These are phyloP conservation scores for Colletotrichum sidae DNA, from an alignment of 2,329 filamentous ascomycete species.

Conservation along the genomic window DNA sequence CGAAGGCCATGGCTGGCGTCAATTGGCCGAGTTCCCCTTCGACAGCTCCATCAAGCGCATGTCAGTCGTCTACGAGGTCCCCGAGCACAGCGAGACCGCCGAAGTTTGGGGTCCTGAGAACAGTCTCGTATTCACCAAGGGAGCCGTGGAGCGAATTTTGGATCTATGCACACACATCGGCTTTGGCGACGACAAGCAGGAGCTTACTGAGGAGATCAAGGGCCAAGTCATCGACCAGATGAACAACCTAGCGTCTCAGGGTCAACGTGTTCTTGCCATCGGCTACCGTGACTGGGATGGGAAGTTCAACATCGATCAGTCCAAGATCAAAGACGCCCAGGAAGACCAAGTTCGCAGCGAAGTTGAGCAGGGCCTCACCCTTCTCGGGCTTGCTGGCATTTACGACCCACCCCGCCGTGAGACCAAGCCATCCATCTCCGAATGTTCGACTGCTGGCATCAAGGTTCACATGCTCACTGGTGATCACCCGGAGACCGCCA, in stretches of 20 bases:
- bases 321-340: slow-evolving; percentile 42
- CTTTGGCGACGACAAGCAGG: slow-evolving; percentile 53
- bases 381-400: slow-evolving; percentile 86
- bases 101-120: slow-evolving; percentile 53
- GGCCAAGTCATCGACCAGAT: slow-evolving; percentile 64
- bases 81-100: slow-evolving; percentile 49
- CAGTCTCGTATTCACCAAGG: slow-evolving; percentile 71
- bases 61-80: slow-evolving; percentile 77
- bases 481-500: slow-evolving; percentile 82
- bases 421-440: slow-evolving; percentile 77
- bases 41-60: slow-evolving; percentile 83
- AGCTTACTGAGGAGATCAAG: slow-evolving; percentile 64
- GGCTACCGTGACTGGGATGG: slow-evolving; percentile 72
- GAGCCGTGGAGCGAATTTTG: slow-evolving; percentile 70
- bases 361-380: slow-evolving; percentile 76
- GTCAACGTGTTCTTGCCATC: slow-evolving; percentile 78
- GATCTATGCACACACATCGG: slow-evolving; percentile 66
- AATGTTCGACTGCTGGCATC: slow-evolving; percentile 80
- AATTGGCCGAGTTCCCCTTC: slow-evolving; percentile 80
- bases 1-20: slow-evolving; percentile 67
- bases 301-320: slow-evolving; percentile 54
- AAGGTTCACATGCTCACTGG: slow-evolving; percentile 87
- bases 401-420: slow-evolving; percentile 89
- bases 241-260: slow-evolving; percentile 71
- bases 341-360: slow-evolving; percentile 62